Percentiles rank a stretch among this genome's conserved stretches.
Conservation (phyloP, 495 filamentous ascomycete genomes). For the Aspergillus coremiiformis region DNA sequence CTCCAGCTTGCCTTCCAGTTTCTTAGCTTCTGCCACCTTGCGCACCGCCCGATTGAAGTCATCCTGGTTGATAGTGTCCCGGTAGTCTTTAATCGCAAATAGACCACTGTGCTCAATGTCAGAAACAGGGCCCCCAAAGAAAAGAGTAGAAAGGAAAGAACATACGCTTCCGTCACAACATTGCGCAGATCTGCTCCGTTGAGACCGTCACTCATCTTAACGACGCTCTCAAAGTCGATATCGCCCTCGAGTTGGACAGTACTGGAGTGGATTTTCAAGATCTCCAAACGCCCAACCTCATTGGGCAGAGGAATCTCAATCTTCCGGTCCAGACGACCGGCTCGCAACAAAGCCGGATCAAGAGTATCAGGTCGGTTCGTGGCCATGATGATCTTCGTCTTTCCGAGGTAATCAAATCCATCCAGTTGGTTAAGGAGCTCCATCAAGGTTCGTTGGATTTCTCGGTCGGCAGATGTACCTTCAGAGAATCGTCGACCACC, state of each 20-base stretch:
- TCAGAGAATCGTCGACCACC: slow-evolving; percentile 97
- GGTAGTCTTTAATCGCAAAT: slow-evolving; percentile 95
- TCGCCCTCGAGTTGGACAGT: slow-evolving; percentile 86
- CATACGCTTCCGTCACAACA: slow-evolving; percentile 97
- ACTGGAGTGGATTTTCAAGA: slow-evolving; percentile 94
- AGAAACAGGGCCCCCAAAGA: slow-evolving; percentile 15
- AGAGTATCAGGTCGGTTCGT: slow-evolving; percentile 98
- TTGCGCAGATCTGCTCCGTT: slow-evolving; percentile 98
- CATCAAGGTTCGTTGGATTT: slow-evolving; percentile 99
- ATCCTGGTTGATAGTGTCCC: slow-evolving; percentile 93
- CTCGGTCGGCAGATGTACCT: slow-evolving; percentile 94
- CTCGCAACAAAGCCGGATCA: slow-evolving; percentile 88
- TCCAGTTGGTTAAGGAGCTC: slow-evolving; percentile 98
- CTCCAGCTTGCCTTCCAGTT: slow-evolving; percentile 93
- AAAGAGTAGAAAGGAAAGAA: slow-evolving; percentile 14
- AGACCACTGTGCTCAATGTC: slow-evolving; percentile 56
- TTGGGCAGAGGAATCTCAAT: slow-evolving; percentile 99
- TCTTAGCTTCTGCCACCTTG: slow-evolving; percentile 96
- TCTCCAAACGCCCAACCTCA: slow-evolving; percentile 94
- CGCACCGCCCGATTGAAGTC: slow-evolving; percentile 98
- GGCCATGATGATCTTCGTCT: slow-evolving; percentile 99
- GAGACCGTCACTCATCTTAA: slow-evolving; percentile 98
- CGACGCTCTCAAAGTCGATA: slow-evolving; percentile 97
- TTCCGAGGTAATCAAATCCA: slow-evolving; percentile 97
- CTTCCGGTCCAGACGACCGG: slow-evolving; percentile 92